Percentiles rank a stretch among this genome's conserved stretches.
These are phyloP conservation scores for Candida berthetii DNA, from an alignment of 805 yeast genomes.

Conservation along the genomic window DNA sequence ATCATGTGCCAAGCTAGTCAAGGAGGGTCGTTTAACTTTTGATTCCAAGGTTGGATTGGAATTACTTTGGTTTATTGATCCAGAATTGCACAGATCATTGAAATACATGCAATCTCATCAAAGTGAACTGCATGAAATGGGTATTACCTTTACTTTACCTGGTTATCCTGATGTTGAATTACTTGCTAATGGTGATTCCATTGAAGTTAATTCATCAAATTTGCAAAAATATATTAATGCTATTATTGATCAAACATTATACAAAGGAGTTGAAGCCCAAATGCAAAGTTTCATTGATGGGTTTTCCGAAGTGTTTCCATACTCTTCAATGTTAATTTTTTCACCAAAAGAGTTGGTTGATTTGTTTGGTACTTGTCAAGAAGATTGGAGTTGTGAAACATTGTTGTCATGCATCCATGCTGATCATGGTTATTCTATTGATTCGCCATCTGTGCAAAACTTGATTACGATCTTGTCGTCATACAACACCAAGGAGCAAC, in stretches of 20 bases:
- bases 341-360: conserved; percentile 67
- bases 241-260: conserved; percentile 54
- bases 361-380: conserved; percentile 72
- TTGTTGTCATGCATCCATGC: conserved; percentile 61
- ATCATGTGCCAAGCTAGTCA: background rate
- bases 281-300: conserved; percentile 69
- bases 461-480: conserved; percentile 56
- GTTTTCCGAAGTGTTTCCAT: conserved; percentile 78
- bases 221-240: conserved; percentile 48
- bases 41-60: conserved; percentile 4
- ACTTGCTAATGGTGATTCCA: conserved; percentile 46
- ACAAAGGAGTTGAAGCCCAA: conserved; percentile 59
- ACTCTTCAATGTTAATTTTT: conserved; percentile 62
- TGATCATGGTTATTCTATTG: conserved; percentile 83
- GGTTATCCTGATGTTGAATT: conserved; percentile 63
- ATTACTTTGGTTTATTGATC: conserved; percentile 47
- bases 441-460: conserved; percentile 54
- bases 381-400: conserved; percentile 78
- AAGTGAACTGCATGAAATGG: conserved; percentile 40
- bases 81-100: conserved; percentile 51
- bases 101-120: conserved; percentile 39
- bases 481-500: conserved; percentile 48
- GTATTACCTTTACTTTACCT: conserved; percentile 68
- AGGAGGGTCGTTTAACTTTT: background rate
- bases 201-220: conserved; percentile 44